A percentile compares a stretch with the other conserved stretches of the same genome.
phyloP scores from a whole-genome alignment of 2,329 filamentous ascomycete species.

The Kalmusia sp. region DNA sequence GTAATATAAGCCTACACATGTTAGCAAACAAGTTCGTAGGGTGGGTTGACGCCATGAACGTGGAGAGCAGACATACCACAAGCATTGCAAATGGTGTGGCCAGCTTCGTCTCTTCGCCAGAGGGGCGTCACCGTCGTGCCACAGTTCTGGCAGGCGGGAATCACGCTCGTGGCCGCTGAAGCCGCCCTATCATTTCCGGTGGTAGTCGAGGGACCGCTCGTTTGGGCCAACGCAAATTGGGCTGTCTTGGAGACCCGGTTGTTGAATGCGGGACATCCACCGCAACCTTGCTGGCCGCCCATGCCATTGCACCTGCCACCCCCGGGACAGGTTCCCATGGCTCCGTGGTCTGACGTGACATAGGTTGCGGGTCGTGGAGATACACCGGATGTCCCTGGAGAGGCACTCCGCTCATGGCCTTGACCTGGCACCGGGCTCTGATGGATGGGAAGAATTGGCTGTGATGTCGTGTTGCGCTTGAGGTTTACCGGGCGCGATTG shows the following conservation, averaged over 20 bases:
- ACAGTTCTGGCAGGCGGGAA: conserved; percentile 96
- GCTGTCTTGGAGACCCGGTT: conserved; percentile 91
- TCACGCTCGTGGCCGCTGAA: conserved; percentile 57
- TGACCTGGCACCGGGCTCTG: conserved; percentile 52
- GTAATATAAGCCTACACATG: conserved; percentile 81
- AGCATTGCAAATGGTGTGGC: conserved; percentile 97
- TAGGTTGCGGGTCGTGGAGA: conserved; percentile 67
- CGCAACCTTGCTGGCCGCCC: conserved; percentile 91
- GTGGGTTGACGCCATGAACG: conserved; percentile 7
- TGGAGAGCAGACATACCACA: conserved; percentile 74
- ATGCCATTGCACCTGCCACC: conserved; percentile 96
- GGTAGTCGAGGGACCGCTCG: conserved; percentile 33
- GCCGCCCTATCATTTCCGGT: conserved; percentile 25
- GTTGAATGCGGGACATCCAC: conserved; percentile 96
- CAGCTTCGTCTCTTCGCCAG: conserved; percentile 92
- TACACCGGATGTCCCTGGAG: conserved; percentile 46
- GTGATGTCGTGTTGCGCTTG: conserved; percentile 71
- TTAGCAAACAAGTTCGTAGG: conserved; percentile 19
- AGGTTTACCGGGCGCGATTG: conserved; percentile 88
- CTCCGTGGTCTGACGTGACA: conserved; percentile 76
- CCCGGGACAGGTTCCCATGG: conserved; percentile 89
- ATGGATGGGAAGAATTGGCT: conserved; percentile 32
- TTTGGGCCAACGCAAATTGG: conserved; percentile 66
- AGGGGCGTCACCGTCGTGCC: conserved; percentile 94
- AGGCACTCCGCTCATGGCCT: conserved; percentile 47